These are phyloP conservation scores for Saccharomyces hybrid DNA, from an alignment of 1,139 yeast genomes.

Conservation along the genomic window DNA sequence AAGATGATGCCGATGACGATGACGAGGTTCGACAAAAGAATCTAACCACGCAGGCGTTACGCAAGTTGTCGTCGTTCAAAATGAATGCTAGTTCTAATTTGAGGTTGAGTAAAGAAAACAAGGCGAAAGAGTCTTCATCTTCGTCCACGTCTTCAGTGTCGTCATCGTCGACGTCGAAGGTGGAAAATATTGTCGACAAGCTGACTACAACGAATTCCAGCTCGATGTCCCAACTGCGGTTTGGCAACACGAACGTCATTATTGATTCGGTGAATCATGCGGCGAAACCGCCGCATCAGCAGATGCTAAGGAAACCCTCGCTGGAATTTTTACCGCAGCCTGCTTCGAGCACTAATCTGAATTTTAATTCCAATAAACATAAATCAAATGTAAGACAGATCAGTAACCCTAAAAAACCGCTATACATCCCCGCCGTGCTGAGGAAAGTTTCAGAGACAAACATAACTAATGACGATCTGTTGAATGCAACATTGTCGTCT, in stretches of 20 bases:
- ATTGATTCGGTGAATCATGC: conserved; percentile 9
- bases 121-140: not conserved
- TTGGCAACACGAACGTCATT: conserved; percentile 17
- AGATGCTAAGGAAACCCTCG: conserved; percentile 11
- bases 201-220: conserved; percentile 3
- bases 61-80: conserved; percentile 25
- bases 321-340: conserved; percentile 17
- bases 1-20: conserved; percentile 6
- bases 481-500: conserved; percentile 6
- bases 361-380: conserved; percentile 7
- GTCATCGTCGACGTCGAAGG: not conserved
- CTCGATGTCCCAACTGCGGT: conserved; percentile 16
- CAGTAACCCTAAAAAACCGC: conserved; percentile 69
- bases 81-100: not conserved
- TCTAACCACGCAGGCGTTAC: conserved; percentile 36
- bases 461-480: conserved; percentile 33
- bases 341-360: not conserved
- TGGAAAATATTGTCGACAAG: not conserved
- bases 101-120: not conserved
- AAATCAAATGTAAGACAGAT: conserved; percentile 41
- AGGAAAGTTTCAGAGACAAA: conserved; percentile 45
- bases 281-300: not conserved
- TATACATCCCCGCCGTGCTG: conserved; percentile 85
- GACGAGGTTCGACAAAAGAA: conserved; percentile 27
- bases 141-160: not conserved